A percentile compares a stretch with the other conserved stretches of the same genome.
phyloP scores from a whole-genome alignment of 129 eudicot genomes.

The Flaveria trinervia region DNA sequence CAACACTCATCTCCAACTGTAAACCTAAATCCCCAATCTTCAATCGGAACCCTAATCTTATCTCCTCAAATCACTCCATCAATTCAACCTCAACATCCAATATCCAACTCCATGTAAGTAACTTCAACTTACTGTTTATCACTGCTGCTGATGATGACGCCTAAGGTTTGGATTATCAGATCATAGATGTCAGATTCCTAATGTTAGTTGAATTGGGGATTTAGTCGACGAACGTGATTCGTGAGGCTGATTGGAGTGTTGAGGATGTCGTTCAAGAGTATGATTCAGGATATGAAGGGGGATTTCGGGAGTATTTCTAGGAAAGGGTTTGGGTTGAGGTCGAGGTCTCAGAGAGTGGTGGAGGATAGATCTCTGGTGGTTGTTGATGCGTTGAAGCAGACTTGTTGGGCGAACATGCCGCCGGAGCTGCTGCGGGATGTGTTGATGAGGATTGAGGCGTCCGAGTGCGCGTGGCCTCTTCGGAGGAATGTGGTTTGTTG shows the following conservation, averaged over 20 bases:
- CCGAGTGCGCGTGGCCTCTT: constrained; percentile 73
- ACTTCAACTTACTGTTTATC: neutral
- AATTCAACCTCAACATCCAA: neutral
- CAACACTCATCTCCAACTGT: constrained; percentile 22
- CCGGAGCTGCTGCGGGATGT: constrained; percentile 91
- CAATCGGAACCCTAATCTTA: constrained; percentile 28
- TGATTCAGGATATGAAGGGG: constrained; percentile 82
- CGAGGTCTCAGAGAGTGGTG: constrained; percentile 66
- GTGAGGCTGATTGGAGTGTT: neutral
- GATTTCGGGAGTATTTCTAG: constrained; percentile 81
- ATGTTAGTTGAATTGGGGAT: neutral
- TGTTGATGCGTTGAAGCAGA: constrained; percentile 78
- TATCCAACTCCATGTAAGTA: constrained; percentile 10
- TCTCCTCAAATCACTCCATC: neutral
- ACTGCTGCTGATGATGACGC: neutral
- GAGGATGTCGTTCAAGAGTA: constrained; percentile 76
- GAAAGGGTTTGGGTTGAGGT: constrained; percentile 84
- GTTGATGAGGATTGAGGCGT: constrained; percentile 76
- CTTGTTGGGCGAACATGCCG: constrained; percentile 96
- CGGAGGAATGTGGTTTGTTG: constrained; percentile 81
- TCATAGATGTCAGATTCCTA: neutral
- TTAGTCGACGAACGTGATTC: neutral
- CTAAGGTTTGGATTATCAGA: neutral
- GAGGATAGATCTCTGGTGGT: constrained; percentile 44
- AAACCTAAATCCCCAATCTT: constrained; percentile 12